Evolutionary conservation across 2,329 filamentous ascomycete genomes (phyloP).

Genomic region (Xylaria sp.): DNA sequence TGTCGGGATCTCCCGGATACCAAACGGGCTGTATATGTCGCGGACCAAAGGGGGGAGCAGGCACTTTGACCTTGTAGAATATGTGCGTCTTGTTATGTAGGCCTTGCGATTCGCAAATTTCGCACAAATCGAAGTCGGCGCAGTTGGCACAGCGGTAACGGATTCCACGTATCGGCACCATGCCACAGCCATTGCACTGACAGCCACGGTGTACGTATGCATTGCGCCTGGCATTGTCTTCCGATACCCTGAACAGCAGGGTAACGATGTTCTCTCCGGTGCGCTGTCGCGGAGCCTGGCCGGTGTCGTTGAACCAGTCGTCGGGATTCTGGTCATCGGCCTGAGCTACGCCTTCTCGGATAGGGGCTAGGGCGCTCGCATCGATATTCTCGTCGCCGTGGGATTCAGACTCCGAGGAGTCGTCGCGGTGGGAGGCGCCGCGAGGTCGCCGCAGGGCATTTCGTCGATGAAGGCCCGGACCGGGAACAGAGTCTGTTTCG

Average conservation of each 20-base stretch:
- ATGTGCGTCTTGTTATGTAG: slow-evolving; percentile 87
- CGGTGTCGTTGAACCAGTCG: slow-evolving; percentile 56
- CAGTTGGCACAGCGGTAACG: slow-evolving; percentile 96
- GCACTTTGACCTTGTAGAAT: slow-evolving; percentile 94
- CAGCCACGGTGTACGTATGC: slow-evolving; percentile 92
- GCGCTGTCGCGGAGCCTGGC: slow-evolving; percentile 46
- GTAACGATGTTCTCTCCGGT: slow-evolving; percentile 80
- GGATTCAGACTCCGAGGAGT: slow-evolving; percentile 46
- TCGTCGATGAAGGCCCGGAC: slow-evolving; percentile 60
- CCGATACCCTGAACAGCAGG: slow-evolving; percentile 87
- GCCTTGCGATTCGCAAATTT: slow-evolving; percentile 81
- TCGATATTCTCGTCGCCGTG: slow-evolving; percentile 49
- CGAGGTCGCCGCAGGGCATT: slow-evolving; percentile 64
- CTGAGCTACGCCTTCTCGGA: slow-evolving; percentile 45
- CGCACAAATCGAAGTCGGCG: slow-evolving; percentile 92
- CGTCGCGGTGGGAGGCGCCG: slow-evolving; percentile 42
- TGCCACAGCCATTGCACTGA: slow-evolving; percentile 85
- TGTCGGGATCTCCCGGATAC: slow-evolving; percentile 85
- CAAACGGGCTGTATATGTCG: slow-evolving; percentile 80
- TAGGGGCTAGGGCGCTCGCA: slow-evolving; percentile 33
- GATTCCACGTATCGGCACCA: slow-evolving; percentile 86
- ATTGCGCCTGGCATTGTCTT: slow-evolving; percentile 86
- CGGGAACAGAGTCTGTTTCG: slow-evolving; percentile 31
- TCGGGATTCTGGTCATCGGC: slow-evolving; percentile 44
- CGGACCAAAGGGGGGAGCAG: slow-evolving; percentile 80